phyloP scores from a whole-genome alignment of 2,329 filamentous ascomycete species.

The Apiospora koreana region DNA sequence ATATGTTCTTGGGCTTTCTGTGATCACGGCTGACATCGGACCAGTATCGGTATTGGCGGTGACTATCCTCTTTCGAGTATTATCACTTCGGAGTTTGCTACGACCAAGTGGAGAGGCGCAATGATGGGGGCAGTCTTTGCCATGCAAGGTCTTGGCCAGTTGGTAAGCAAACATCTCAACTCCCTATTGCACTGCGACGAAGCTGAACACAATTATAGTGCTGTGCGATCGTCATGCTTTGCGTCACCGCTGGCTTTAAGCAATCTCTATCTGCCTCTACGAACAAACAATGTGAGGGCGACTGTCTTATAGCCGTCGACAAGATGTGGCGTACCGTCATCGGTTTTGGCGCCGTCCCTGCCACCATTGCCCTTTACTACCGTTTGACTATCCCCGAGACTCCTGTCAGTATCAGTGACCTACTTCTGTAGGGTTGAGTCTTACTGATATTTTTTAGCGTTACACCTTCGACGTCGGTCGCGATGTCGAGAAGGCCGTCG shows the following conservation, averaged over 20 bases:
- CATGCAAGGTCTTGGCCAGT: slow-evolving; percentile 84
- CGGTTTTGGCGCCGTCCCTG: slow-evolving; percentile 78
- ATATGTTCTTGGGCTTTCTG: background rate
- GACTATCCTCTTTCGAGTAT: slow-evolving; percentile 83
- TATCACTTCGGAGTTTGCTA: slow-evolving; percentile 86
- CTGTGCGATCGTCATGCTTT: slow-evolving; percentile 74
- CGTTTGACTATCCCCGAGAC: slow-evolving; percentile 81
- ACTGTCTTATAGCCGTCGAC: slow-evolving; percentile 71
- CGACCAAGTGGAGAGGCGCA: slow-evolving; percentile 80
- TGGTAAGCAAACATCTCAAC: slow-evolving; percentile 39
- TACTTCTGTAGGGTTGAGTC: too few species aligned
- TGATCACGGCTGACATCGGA: background rate
- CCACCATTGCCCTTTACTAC: slow-evolving; percentile 80
- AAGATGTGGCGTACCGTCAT: slow-evolving; percentile 87
- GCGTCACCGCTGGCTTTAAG: slow-evolving; percentile 73
- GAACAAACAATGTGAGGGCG: slow-evolving; percentile 60
- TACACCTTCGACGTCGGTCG: slow-evolving; percentile 83
- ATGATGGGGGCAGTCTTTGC: slow-evolving; percentile 89
- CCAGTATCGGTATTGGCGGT: slow-evolving; percentile 66
- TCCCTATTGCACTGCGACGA: background rate
- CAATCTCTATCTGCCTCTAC: slow-evolving; percentile 55
- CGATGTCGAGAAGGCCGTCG: slow-evolving; percentile 72
- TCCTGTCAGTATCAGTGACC: slow-evolving; percentile 42
- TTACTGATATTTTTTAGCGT: slow-evolving; percentile 40
- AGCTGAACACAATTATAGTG: background rate